Evolutionary conservation across 2,329 filamentous ascomycete genomes (phyloP).

Genomic region (Microcera coccophila): DNA sequence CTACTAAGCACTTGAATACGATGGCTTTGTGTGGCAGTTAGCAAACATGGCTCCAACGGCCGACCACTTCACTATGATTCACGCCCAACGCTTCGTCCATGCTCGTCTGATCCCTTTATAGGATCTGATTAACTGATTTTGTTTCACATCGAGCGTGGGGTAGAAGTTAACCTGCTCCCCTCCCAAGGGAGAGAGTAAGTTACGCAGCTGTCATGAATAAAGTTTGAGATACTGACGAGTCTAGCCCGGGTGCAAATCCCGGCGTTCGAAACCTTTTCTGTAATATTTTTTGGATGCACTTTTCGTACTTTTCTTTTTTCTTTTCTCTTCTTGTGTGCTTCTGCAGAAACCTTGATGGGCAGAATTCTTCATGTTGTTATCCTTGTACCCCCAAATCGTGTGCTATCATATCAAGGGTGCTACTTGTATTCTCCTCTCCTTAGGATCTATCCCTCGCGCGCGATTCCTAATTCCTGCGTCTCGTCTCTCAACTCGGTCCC

Average conservation of each 20-base stretch:
- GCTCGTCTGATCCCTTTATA: background rate
- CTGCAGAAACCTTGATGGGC: too few species aligned
- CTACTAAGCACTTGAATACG: too few species aligned
- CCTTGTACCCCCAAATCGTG: background rate
- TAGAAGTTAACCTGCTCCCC: conserved; percentile 25
- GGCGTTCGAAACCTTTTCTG: conserved; percentile 26
- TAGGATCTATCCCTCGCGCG: too few species aligned
- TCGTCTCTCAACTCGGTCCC: too few species aligned
- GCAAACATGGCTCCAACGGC: background rate
- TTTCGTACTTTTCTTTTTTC: conserved; percentile 12
- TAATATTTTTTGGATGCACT: too few species aligned
- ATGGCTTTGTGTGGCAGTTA: too few species aligned
- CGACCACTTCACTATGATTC: conserved; percentile 2
- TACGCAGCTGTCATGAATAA: conserved; percentile 8
- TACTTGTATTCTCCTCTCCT: too few species aligned
- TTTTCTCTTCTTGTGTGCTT: background rate
- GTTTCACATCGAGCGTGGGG: conserved; percentile 20
- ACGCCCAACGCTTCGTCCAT: background rate
- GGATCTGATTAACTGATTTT: background rate
- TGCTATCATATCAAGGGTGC: background rate
- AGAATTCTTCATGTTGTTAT: too few species aligned
- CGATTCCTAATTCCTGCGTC: too few species aligned
- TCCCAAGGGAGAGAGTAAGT: conserved; percentile 26
- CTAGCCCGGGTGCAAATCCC: conserved; percentile 24
- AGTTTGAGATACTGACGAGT: conserved; percentile 5